Conservation (phyloP, 2,329 filamentous ascomycete species). For the Ceratocystiopsis minuta region DNA sequence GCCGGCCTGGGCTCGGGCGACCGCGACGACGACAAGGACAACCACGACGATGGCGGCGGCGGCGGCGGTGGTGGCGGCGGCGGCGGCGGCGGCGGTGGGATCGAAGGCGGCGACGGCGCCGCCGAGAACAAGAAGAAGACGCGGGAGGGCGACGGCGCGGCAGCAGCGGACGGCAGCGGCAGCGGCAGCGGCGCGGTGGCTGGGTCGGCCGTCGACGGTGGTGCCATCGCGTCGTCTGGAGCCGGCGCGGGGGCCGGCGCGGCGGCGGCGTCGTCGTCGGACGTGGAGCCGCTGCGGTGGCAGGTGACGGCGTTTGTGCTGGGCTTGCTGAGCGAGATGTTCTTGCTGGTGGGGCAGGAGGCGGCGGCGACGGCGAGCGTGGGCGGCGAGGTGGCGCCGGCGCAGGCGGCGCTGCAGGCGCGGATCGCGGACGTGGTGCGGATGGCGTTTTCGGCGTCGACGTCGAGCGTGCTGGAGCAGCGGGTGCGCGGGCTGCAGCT, state of each 20-base stretch:
- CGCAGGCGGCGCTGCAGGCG: conserved; percentile 61
- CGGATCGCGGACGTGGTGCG: conserved; percentile 83
- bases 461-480: conserved; percentile 76
- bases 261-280: conserved; percentile 18
- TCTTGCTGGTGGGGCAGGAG: conserved; percentile 62
- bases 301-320: conserved; percentile 91
- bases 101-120: not conserved
- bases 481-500: conserved; percentile 85
- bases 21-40: conserved; percentile 36
- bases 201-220: not conserved
- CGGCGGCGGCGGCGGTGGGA: not conserved
- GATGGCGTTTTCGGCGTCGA: conserved; percentile 95
- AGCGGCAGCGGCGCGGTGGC: too few relatives aligned
- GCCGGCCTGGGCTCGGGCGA: conserved; percentile 66
- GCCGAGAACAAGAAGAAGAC: too few relatives aligned
- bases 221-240: not conserved
- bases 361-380: conserved; percentile 49
- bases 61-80: conserved; percentile 9
- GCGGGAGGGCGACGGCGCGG: too few relatives aligned
- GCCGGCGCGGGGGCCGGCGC: not conserved
- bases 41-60: not conserved
- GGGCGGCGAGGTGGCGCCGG: conserved; percentile 31
- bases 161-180: too few relatives aligned
- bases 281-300: conserved; percentile 84
- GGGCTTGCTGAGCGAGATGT: conserved; percentile 69